Evolutionary conservation across 1,139 yeast species (phyloP).

Genomic region (Yarrowia galli): DNA sequence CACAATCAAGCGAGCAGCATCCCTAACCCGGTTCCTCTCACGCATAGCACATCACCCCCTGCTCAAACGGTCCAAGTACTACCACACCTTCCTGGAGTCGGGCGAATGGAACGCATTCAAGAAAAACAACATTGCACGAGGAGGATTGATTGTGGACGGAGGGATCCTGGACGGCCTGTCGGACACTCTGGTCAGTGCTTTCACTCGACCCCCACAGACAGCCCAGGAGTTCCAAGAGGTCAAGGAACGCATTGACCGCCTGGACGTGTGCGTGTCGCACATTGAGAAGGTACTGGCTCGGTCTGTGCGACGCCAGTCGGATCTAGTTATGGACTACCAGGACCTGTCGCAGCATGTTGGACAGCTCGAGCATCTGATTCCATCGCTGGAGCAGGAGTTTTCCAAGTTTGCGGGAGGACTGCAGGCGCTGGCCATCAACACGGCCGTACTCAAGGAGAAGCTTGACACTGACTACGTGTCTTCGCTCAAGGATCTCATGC

Average conservation of each 20-base stretch:
- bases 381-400: conserved; percentile 59
- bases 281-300: conserved; percentile 80
- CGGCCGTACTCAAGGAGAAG: conserved; percentile 61
- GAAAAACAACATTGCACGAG: conserved; percentile 56
- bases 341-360: conserved; percentile 74
- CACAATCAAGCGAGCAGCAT: conserved; percentile 82
- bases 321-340: conserved; percentile 73
- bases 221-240: conserved; percentile 84
- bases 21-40: conserved; percentile 76
- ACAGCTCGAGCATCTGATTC: conserved; percentile 67
- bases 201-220: conserved; percentile 78
- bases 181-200: conserved; percentile 90
- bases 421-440: conserved; percentile 57
- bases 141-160: conserved; percentile 44
- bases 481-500: conserved; percentile 84
- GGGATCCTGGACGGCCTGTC: conserved; percentile 69
- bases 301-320: conserved; percentile 74
- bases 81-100: conserved; percentile 79
- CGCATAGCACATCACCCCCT: conserved; percentile 78
- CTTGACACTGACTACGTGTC: conserved; percentile 84
- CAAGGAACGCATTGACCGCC: conserved; percentile 78
- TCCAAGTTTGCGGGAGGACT: conserved; percentile 62
- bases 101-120: conserved; percentile 85
- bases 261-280: conserved; percentile 80
- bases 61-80: conserved; percentile 71